Evolutionary conservation across 2,329 filamentous ascomycete species (phyloP).

Genomic region (Herpotrichia juniperi): DNA sequence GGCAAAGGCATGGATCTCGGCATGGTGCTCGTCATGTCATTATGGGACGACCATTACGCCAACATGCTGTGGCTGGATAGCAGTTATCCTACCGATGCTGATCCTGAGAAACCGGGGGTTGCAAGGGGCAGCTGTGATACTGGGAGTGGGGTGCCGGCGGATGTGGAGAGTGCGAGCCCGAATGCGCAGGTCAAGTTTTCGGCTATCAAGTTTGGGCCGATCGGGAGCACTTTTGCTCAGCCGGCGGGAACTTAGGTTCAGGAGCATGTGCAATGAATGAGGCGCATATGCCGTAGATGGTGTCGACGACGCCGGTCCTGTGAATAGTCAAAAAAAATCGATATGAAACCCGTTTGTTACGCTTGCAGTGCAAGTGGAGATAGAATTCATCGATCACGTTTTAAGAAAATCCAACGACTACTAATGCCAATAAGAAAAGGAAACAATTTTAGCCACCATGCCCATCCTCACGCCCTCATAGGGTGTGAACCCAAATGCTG

Average conservation of each 20-base stretch:
- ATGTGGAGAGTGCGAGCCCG: slow-evolving; percentile 28
- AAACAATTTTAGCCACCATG: no score
- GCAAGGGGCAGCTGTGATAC: slow-evolving; percentile 38
- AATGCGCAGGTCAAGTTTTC: slow-evolving; percentile 32
- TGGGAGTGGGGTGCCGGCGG: slow-evolving; percentile 33
- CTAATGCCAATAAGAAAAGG: no score
- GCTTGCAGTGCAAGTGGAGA: no score
- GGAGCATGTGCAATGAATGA: no score
- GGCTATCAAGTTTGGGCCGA: slow-evolving; percentile 38
- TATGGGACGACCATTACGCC: slow-evolving; percentile 68
- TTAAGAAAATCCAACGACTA: no score
- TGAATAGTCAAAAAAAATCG: no score
- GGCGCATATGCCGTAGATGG: no score
- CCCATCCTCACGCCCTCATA: no score
- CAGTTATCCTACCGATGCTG: slow-evolving; percentile 59
- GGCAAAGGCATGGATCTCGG: slow-evolving; percentile 59
- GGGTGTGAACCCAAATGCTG: no score
- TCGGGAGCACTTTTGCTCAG: slow-evolving; percentile 37
- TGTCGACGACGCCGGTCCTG: no score
- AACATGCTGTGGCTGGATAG: slow-evolving; percentile 79
- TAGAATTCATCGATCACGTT: no score
- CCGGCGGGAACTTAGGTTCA: slow-evolving; percentile 13
- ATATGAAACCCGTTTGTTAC: no score
- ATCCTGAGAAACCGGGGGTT: slow-evolving; percentile 28
- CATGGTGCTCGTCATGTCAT: slow-evolving; percentile 68